Conservation (phyloP, 2,329 filamentous ascomycete species). For the Ceratocystis smalleyi region DNA sequence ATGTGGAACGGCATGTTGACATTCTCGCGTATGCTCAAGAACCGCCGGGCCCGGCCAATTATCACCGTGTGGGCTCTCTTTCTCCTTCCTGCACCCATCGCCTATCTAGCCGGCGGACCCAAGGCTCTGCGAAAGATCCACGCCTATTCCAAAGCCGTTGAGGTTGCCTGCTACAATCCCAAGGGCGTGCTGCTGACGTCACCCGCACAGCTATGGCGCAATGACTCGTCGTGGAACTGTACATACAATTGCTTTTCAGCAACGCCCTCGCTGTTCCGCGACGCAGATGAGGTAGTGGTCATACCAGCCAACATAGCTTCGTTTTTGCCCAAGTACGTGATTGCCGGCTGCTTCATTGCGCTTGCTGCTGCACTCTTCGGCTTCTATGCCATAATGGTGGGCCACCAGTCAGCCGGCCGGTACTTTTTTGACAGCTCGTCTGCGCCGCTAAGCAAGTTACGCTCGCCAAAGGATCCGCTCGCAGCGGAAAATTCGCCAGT, state of each 20-base stretch:
- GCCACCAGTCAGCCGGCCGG: slow-evolving; percentile 13
- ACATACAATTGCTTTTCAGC: slow-evolving; percentile 15
- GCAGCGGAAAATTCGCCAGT: slow-evolving; percentile 15
- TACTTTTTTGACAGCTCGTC: slow-evolving; percentile 14
- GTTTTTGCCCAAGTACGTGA: slow-evolving; percentile 15
- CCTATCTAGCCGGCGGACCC: slow-evolving; percentile 13
- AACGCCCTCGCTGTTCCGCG: slow-evolving; percentile 9
- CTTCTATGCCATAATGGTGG: slow-evolving; percentile 15
- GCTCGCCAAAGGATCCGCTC: slow-evolving; percentile 10
- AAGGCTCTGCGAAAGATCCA: slow-evolving; percentile 15
- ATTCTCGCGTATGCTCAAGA: slow-evolving; percentile 13
- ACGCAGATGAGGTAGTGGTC: slow-evolving; percentile 10
- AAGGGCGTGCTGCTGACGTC: slow-evolving; percentile 11
- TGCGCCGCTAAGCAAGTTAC: slow-evolving; percentile 10
- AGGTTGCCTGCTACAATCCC: slow-evolving; percentile 13
- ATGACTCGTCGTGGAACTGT: slow-evolving; percentile 16
- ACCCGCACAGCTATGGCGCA: slow-evolving; percentile 15
- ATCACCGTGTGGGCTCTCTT: slow-evolving; percentile 14
- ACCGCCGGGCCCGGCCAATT: slow-evolving; percentile 16
- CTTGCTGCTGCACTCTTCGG: slow-evolving; percentile 12
- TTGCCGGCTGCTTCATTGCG: slow-evolving; percentile 11
- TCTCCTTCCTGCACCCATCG: slow-evolving; percentile 15
- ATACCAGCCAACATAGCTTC: slow-evolving; percentile 14
- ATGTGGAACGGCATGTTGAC: slow-evolving; percentile 16
- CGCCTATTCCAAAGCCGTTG: slow-evolving; percentile 13